Evolutionary conservation across 75 land plant genomes (phyloP).

Genomic region (Picea sitchensis): DNA sequence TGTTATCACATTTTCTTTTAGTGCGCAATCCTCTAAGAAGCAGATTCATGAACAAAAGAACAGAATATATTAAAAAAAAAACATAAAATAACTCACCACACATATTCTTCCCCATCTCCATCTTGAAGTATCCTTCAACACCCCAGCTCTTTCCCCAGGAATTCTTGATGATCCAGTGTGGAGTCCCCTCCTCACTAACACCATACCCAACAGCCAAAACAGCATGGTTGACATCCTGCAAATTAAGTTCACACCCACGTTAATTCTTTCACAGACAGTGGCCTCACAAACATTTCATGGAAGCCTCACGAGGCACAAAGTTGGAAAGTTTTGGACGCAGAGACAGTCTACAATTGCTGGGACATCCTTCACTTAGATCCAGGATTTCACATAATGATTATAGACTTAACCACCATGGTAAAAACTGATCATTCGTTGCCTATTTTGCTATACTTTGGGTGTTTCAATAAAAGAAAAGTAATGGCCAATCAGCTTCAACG

Average conservation of each 20-base stretch:
- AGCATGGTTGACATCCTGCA: conserved; percentile 77
- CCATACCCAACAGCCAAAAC: conserved; percentile 35
- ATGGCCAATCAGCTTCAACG: not conserved
- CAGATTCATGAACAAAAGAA: too few relatives aligned
- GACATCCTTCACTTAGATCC: too few relatives aligned
- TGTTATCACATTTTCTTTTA: too few relatives aligned
- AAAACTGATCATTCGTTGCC: too few relatives aligned
- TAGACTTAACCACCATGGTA: too few relatives aligned
- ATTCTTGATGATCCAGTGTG: conserved; percentile 34
- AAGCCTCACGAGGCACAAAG: not conserved
- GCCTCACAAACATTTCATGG: not conserved
- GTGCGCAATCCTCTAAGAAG: too few relatives aligned
- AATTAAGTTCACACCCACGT: not conserved
- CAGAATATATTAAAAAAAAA: not conserved
- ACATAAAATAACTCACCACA: conserved; percentile 66
- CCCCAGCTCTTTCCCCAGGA: conserved; percentile 38
- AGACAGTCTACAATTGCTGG: too few relatives aligned
- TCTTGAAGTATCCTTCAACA: conserved; percentile 23
- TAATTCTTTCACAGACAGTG: not conserved
- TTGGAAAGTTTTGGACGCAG: not conserved
- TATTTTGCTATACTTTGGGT: too few relatives aligned
- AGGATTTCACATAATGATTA: too few relatives aligned
- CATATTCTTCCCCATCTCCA: conserved; percentile 78
- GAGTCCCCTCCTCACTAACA: conserved; percentile 8
- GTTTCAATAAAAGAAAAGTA: not conserved